Percentiles rank a stretch among this genome's conserved stretches.
phyloP scores from a whole-genome alignment of 2,329 filamentous ascomycete species.

The Penicillium sp. region DNA sequence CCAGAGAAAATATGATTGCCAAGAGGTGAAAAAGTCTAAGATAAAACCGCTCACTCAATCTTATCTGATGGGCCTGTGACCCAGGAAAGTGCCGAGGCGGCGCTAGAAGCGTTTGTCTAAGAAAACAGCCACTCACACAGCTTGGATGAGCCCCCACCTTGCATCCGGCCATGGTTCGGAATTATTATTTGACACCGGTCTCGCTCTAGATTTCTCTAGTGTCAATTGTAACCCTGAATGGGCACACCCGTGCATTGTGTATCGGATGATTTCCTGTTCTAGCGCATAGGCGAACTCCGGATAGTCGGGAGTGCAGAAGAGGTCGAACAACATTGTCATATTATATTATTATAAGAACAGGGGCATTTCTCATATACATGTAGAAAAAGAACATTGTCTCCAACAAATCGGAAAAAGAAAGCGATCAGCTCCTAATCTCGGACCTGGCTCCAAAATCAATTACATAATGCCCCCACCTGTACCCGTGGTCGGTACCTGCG shows the following conservation, averaged over 20 bases:
- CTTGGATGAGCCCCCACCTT: neutral
- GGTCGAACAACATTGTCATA: neutral
- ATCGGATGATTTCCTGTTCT: neutral
- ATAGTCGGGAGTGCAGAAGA: neutral
- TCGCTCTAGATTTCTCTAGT: neutral
- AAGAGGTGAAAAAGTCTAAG: neutral
- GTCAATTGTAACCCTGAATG: neutral
- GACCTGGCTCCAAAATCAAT: neutral
- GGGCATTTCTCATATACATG: no score
- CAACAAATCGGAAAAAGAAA: neutral
- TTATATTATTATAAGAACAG: neutral
- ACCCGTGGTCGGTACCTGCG: neutral
- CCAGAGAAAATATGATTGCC: neutral
- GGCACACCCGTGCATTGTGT: neutral
- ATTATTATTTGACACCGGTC: neutral
- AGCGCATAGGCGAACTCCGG: neutral
- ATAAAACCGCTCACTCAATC: conserved; percentile 1
- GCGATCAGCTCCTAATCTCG: no score
- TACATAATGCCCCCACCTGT: neutral
- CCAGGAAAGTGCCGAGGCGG: neutral
- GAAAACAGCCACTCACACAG: neutral
- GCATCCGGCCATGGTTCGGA: neutral
- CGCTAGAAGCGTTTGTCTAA: neutral
- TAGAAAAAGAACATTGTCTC: neutral
- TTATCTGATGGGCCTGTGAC: conserved; percentile 4